Evolutionary conservation across 805 yeast species (phyloP), one percentile per base, ranked within the genome.

Genomic region (Kodamaea fukazawae): DNA sequence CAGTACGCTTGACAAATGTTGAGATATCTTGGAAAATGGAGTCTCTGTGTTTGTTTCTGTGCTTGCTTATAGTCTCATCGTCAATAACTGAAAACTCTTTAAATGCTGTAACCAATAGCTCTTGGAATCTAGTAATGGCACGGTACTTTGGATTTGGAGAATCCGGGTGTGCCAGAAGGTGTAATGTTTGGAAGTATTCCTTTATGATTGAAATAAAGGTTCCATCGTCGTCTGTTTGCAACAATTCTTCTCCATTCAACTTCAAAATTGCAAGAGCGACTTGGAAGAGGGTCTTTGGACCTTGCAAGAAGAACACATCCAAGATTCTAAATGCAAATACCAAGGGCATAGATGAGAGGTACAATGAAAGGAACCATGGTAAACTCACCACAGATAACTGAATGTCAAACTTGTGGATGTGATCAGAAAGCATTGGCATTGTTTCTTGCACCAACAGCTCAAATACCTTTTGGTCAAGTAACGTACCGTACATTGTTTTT

Each of bases 401-500:
- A 38, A 93, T 91, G 54, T 93, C 98, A 48, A 83, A 64, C 36
- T 75, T 73, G 3, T 70, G 69, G 32, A 93, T 79, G 60, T 93
- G 97, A 8, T 78, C 85, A 84, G 95, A 86, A 36, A 93, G 58
- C 13, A 86, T 57, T 1, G 99, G 99, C 83, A 93, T 79, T 0
- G 93, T 87, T 40, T 83, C 86, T 56, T 84, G 86, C 1, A 93
- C 96, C 40, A 93, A 72, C 0, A 87, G 77, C 61, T 93, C 99
- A 58, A 93, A 86, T 1, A 93, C 99, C 51, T 81, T 79, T 65
- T 93, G 99, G 57, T 93, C 99, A 27, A 93, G 67, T 22, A 93
- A 66, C 1, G 96, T 93, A 17, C 99, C 99, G 55, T 91, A 91
- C 99, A 93, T 93, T 0, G 97, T 91, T 53, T 81, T 87, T 2